A percentile compares a stretch with the other conserved stretches of the same genome.
Evolutionary conservation across 441 rosid species (phyloP).

Genomic region (Geranium incanum): DNA sequence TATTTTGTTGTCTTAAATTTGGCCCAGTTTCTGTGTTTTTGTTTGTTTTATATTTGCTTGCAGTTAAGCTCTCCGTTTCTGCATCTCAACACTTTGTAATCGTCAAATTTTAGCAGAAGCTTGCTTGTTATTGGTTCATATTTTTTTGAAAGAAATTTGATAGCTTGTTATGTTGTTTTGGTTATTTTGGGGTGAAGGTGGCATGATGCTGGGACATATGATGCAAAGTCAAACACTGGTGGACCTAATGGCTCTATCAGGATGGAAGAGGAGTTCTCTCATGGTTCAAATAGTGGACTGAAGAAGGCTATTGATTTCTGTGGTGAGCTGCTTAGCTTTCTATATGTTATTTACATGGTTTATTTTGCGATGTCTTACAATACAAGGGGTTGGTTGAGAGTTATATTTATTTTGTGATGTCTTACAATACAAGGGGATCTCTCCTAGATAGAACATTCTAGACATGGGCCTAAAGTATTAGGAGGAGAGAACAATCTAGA

Average conservation of each 20-base stretch:
- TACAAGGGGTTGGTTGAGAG: too few species aligned
- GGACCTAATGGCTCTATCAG: constrained; percentile 90
- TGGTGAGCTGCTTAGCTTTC: constrained; percentile 33
- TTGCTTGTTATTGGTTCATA: background rate
- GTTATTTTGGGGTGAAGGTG: constrained; percentile 41
- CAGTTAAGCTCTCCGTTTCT: background rate
- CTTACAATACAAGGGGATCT: background rate
- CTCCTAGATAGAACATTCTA: too few species aligned
- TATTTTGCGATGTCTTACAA: background rate
- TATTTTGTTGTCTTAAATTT: background rate
- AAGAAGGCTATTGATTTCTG: constrained; percentile 77
- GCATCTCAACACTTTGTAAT: background rate
- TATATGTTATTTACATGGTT: background rate
- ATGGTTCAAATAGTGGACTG: constrained; percentile 71
- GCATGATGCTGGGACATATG: constrained; percentile 94
- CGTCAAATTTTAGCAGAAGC: background rate
- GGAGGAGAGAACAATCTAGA: too few species aligned
- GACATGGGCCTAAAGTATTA: too few species aligned
- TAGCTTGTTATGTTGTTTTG: background rate
- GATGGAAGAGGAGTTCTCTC: constrained; percentile 69
- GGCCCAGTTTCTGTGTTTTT: background rate
- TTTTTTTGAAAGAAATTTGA: background rate
- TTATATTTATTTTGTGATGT: too few species aligned
- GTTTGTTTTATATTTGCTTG: background rate
- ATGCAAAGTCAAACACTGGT: constrained; percentile 68